Base-by-base conservation (phyloP, 2,329 filamentous ascomycete species). In the Fusarium continuum region DNA sequence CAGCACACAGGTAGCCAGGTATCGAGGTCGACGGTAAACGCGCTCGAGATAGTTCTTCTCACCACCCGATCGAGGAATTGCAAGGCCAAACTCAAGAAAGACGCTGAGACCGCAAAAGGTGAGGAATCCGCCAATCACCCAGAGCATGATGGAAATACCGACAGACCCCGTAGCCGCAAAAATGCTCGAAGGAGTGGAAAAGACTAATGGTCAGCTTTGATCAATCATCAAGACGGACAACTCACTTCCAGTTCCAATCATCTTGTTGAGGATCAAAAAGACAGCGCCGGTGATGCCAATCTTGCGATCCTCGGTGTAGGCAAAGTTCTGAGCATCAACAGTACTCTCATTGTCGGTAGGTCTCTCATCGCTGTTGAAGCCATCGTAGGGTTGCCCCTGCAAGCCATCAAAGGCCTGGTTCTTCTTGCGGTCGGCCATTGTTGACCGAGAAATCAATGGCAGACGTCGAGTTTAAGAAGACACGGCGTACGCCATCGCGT, bases 1-100 rank as follows among this genome's bases (percentile, higher is more conserved):
- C 28, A 88, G 77, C 3, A 88, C 80, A 59, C 83, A 85, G 0
- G 85, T 86, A 1, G 85, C 82, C 2, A 89, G 73, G 71, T 87
- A 86, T 53, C 80, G 82, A 1, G 86, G 86, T 19, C 78, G 81
- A 3, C 80, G 79, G 74, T 87, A 88, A 14, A 86, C 83, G n/a
- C 83, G 79, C 68, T 89, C 86, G 13, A 89, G 82, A 69, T 89
- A 89, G 71, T 88, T 86, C 78, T 89, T 89, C 62, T 88, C 86
- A 17, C 87, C 87, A 13, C 87, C 86, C 13, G 84, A 87, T 29
- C 83, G 78, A 3, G 86, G 86, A 29, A 88, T 87, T 5, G 84
- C 85, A 5, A 86, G 79, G 20, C 86, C 86, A 64, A 88, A 88
- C 67, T 88, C 87, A 43, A 89, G 80, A 70, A 84, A 88, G 5